phyloP scores from a whole-genome alignment of 1,139 yeast genomes.

The Saccharomyces uvarum region DNA sequence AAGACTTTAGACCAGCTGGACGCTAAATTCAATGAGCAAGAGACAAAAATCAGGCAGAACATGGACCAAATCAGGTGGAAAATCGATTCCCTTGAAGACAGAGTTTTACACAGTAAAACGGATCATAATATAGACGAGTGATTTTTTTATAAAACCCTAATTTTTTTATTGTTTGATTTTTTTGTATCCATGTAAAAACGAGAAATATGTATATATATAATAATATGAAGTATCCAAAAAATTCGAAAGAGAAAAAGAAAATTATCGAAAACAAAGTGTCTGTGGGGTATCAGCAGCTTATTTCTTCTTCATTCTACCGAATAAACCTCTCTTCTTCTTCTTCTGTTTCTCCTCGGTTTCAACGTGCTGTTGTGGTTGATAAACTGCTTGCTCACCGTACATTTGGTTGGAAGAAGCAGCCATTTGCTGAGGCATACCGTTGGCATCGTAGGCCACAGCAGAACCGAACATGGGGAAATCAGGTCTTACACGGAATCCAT shows the following conservation, averaged over 20 bases:
- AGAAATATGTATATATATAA: background rate
- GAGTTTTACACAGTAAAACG: background rate
- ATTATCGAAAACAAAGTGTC: background rate
- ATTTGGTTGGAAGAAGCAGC: slow-evolving; percentile 1
- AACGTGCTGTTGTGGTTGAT: slow-evolving; percentile 42
- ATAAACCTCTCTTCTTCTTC: slow-evolving; percentile 63
- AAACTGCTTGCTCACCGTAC: slow-evolving; percentile 50
- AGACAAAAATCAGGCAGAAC: slow-evolving; percentile 9
- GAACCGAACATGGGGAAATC: slow-evolving; percentile 47
- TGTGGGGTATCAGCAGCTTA: background rate
- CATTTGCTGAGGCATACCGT: background rate
- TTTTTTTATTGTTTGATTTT: background rate
- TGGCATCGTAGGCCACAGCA: slow-evolving; percentile 47
- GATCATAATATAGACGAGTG: background rate
- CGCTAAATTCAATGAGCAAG: slow-evolving; percentile 33
- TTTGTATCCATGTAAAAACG: background rate
- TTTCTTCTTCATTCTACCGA: slow-evolving; percentile 55
- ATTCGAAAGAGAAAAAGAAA: background rate
- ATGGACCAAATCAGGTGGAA: background rate
- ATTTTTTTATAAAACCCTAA: background rate
- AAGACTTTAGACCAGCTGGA: slow-evolving; percentile 36
- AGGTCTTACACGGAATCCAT: slow-evolving; percentile 72
- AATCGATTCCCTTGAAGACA: background rate
- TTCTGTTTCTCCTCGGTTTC: slow-evolving; percentile 28
- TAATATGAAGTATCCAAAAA: background rate